Conservation (phyloP, 164 flowering plant species). For the Magnolia officinalis region DNA sequence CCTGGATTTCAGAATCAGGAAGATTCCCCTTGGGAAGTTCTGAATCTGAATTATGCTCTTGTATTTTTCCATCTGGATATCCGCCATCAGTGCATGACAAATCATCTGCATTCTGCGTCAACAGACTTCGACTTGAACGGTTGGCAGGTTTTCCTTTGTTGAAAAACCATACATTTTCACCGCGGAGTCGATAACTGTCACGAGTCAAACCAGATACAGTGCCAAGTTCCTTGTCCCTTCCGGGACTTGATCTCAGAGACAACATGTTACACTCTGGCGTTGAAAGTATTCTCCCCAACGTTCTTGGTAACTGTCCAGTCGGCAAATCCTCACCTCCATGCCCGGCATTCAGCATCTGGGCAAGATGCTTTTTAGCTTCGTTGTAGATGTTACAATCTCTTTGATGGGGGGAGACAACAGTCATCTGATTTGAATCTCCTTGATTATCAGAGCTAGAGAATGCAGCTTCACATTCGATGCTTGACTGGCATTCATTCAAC, state of each 20-base stretch:
- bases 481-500: conserved; percentile 10
- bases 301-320: conserved; percentile 31
- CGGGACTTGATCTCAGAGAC: conserved; percentile 60
- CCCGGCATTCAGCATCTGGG: conserved; percentile 55
- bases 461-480: conserved; percentile 16
- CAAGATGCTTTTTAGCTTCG: conserved; percentile 78
- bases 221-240: conserved; percentile 33
- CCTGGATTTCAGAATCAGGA: conserved; percentile 18
- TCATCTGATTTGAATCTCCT: conserved; percentile 14
- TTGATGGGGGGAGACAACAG: conserved; percentile 19
- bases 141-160: conserved; percentile 20
- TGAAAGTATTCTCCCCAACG: conserved; percentile 64
- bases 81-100: conserved; percentile 14
- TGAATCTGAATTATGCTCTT: conserved; percentile 16
- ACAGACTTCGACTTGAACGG: conserved; percentile 17
- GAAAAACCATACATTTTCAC: conserved; percentile 18
- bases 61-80: conserved; percentile 15
- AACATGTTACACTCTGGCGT: conserved; percentile 49
- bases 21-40: conserved; percentile 17
- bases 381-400: conserved; percentile 51
- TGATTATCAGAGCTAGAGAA: conserved; percentile 10
- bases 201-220: conserved; percentile 28
- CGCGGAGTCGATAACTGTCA: conserved; percentile 16
- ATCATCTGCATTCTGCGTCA: conserved; percentile 20
- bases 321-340: conserved; percentile 33